phyloP scores from a whole-genome alignment of 2,329 filamentous ascomycete species.

The Calonectria ilicicola region DNA sequence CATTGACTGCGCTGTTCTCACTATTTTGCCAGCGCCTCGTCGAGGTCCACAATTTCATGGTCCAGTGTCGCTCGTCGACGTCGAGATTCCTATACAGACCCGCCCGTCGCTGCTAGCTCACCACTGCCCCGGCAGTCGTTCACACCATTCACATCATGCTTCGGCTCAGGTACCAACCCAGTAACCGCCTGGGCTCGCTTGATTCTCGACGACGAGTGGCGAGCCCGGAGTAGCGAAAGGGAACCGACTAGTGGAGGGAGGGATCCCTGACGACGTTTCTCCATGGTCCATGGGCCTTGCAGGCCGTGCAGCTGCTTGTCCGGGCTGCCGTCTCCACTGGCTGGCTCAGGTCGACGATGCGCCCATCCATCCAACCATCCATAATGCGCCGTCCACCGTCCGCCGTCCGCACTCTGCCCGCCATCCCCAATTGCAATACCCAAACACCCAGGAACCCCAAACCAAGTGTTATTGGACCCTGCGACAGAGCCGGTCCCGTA shows the following conservation, averaged over 20 bases:
- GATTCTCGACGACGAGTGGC: not conserved
- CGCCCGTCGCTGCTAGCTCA: not conserved
- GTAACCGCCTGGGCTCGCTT: constrained; percentile 18
- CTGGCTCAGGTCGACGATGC: constrained; percentile 27
- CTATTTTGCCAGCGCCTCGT: constrained; percentile 15
- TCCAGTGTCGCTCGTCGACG: constrained; percentile 13
- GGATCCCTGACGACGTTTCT: constrained; percentile 30
- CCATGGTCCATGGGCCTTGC: constrained; percentile 17
- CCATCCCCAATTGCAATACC: constrained; percentile 25
- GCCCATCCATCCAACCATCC: constrained; percentile 26
- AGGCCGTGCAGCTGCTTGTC: constrained; percentile 36
- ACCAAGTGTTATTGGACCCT: constrained; percentile 27
- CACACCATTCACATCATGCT: constrained; percentile 13
- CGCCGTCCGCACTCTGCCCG: constrained; percentile 33
- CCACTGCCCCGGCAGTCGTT: constrained; percentile 16
- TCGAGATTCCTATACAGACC: constrained; percentile 4
- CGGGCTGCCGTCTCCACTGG: constrained; percentile 32
- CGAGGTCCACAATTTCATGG: constrained; percentile 32
- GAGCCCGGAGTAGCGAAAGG: not conserved
- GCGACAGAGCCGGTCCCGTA: constrained; percentile 41
- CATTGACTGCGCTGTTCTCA: constrained; percentile 26
- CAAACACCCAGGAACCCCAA: constrained; percentile 12
- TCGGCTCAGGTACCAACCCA: constrained; percentile 15
- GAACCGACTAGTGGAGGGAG: constrained; percentile 21
- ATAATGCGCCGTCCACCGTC: constrained; percentile 34